Evolutionary conservation across 306 rosid genomes (phyloP).

Genomic region (Prunus padus): DNA sequence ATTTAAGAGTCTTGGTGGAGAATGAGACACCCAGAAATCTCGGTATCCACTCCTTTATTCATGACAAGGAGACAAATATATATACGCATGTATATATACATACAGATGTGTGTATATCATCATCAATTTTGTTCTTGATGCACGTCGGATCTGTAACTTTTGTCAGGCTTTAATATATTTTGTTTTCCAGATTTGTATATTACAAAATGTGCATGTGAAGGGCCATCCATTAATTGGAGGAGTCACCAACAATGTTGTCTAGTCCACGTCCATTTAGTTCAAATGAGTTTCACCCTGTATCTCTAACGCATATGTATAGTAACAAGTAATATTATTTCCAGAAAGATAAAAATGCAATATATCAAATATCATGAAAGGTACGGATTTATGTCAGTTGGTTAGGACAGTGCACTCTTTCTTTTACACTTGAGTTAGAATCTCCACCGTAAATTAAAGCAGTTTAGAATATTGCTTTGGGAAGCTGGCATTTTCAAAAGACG

Average conservation of each 20-base stretch:
- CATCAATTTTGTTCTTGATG: neutral
- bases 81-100: neutral
- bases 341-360: too few relatives aligned
- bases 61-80: neutral
- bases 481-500: neutral
- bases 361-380: too few relatives aligned
- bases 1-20: neutral
- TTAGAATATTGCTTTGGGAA: neutral
- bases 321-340: neutral
- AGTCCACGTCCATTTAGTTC: too few relatives aligned
- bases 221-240: neutral
- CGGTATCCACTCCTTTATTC: neutral
- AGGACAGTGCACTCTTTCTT: too few relatives aligned
- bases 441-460: too few relatives aligned
- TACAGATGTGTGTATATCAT: neutral
- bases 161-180: neutral
- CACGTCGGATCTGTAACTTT: neutral
- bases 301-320: neutral
- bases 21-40: conserved; percentile 9
- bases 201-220: neutral
- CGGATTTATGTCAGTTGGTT: rapidly evolving
- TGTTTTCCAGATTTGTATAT: neutral
- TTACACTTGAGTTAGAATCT: too few relatives aligned
- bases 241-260: conserved; percentile 8
- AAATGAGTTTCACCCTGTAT: too few relatives aligned